A percentile compares a stretch with the other conserved stretches of the same genome.
Evolutionary conservation across 116 monocot genomes (phyloP).

Genomic region (Iris pallida): DNA sequence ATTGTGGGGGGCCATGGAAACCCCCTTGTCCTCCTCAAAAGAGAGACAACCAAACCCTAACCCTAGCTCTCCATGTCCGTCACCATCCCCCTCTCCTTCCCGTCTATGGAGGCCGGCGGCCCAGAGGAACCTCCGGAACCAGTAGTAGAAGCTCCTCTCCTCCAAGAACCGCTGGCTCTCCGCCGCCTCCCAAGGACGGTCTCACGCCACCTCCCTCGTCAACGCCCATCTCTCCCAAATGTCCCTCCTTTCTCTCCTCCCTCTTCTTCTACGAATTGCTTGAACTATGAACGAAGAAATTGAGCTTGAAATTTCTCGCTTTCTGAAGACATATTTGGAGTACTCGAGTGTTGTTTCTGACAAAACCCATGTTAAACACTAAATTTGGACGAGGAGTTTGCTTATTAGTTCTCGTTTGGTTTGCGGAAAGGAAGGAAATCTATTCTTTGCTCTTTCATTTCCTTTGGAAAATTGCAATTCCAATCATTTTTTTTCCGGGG

Average conservation of each 20-base stretch:
- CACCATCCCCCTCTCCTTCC: slow-evolving; percentile 30
- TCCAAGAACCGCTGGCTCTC: slow-evolving; percentile 40
- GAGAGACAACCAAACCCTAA: slow-evolving; percentile 4
- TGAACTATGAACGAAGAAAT: no score
- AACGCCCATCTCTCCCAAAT: slow-evolving; percentile 59
- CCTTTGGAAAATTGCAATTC: no score
- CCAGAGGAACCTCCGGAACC: slow-evolving; percentile 71
- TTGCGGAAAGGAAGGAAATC: no score
- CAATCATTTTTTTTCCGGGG: no score
- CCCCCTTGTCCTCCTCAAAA: not conserved
- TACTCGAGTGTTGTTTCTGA: no score
- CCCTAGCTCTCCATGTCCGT: not conserved
- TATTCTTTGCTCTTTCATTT: no score
- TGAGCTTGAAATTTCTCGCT: no score
- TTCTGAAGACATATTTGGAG: no score
- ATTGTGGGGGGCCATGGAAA: not conserved
- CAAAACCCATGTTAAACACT: no score
- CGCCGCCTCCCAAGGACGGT: slow-evolving; percentile 42
- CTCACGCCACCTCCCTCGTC: slow-evolving; percentile 57
- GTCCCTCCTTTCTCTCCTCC: slow-evolving; percentile 3
- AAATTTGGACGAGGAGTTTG: no score
- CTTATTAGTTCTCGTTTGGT: no score
- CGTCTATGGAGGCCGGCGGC: slow-evolving; percentile 77
- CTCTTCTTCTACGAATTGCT: no score
- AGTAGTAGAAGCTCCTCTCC: slow-evolving; percentile 57